phyloP scores from a whole-genome alignment of 805 yeast genomes.

The Naumovozyma baii region DNA sequence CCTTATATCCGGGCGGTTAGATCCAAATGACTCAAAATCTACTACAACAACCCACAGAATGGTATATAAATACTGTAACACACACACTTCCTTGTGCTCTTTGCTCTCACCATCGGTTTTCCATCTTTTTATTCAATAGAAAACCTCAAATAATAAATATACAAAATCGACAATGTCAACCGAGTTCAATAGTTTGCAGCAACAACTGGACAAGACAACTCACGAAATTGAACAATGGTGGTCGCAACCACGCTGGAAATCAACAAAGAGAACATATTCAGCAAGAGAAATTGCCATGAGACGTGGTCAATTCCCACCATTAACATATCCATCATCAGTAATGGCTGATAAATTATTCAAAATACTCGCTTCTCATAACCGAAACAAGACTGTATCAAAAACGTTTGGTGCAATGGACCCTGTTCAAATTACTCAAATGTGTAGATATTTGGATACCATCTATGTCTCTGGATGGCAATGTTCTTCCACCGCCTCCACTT shows the following conservation, averaged over 20 bases:
- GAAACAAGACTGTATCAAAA: slow-evolving; percentile 64
- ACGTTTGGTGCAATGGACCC: slow-evolving; percentile 97
- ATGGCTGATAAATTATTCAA: slow-evolving; percentile 77
- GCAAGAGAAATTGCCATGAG: slow-evolving; percentile 84
- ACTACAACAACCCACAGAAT: no score
- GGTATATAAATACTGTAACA: no score
- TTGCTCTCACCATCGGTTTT: no score
- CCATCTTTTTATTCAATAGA: slow-evolving; percentile 3
- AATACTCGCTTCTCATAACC: slow-evolving; percentile 53
- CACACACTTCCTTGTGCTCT: no score
- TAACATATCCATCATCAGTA: slow-evolving; percentile 62
- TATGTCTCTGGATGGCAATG: slow-evolving; percentile 99
- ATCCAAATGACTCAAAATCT: no score
- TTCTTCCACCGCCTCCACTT: slow-evolving; percentile 93
- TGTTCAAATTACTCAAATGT: slow-evolving; percentile 93
- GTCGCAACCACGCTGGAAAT: slow-evolving; percentile 84
- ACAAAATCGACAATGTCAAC: slow-evolving; percentile 5
- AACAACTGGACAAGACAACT: slow-evolving; percentile 38
- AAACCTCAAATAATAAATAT: neutral
- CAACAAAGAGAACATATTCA: slow-evolving; percentile 78
- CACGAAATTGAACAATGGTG: slow-evolving; percentile 80
- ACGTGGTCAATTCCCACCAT: slow-evolving; percentile 63
- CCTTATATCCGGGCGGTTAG: no score
- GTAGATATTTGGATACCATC: slow-evolving; percentile 82
- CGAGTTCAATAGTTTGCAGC: slow-evolving; percentile 12